Percentiles rank a stretch among this genome's conserved stretches.
phyloP scores from a whole-genome alignment of 169 alveolate species.

The Plasmodium sp. region DNA sequence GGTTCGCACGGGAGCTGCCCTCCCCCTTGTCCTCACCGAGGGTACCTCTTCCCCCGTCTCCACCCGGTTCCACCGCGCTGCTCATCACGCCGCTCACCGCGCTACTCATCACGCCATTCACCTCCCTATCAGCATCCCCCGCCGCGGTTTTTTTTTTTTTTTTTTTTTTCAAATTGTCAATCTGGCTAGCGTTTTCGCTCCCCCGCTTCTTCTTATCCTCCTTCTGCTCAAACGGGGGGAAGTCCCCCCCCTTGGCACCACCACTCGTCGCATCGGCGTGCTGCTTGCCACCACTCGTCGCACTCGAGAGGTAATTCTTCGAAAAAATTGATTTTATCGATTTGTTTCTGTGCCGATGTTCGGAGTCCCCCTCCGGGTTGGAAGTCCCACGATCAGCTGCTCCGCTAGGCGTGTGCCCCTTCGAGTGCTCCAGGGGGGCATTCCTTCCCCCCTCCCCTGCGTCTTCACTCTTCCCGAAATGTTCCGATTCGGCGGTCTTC shows the following conservation, averaged over 20 bases:
- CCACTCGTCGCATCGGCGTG: background rate
- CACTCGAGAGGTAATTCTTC: background rate
- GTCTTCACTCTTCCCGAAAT: background rate
- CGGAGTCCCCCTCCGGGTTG: background rate
- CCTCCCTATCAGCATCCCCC: background rate
- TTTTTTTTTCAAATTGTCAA: conserved; percentile 23
- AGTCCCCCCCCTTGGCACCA: conserved; percentile 6
- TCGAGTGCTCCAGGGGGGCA: background rate
- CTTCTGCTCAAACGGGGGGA: conserved; percentile 10
- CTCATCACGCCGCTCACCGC: background rate
- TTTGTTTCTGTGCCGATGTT: background rate
- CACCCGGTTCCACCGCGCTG: background rate
- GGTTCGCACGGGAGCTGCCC: background rate
- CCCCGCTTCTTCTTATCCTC: conserved; percentile 32
- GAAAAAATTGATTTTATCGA: background rate
- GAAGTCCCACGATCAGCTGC: background rate
- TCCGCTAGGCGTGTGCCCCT: background rate
- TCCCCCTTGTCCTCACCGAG: background rate
- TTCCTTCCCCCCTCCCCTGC: background rate
- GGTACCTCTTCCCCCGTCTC: background rate
- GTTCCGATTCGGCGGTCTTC: background rate
- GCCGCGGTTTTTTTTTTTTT: background rate
- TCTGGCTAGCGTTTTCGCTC: background rate
- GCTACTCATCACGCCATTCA: background rate
- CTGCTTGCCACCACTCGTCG: background rate